A percentile compares a stretch with the other conserved stretches of the same genome.
Evolutionary conservation across 129 eudicot species (phyloP).

Genomic region (Artemisia annua): DNA sequence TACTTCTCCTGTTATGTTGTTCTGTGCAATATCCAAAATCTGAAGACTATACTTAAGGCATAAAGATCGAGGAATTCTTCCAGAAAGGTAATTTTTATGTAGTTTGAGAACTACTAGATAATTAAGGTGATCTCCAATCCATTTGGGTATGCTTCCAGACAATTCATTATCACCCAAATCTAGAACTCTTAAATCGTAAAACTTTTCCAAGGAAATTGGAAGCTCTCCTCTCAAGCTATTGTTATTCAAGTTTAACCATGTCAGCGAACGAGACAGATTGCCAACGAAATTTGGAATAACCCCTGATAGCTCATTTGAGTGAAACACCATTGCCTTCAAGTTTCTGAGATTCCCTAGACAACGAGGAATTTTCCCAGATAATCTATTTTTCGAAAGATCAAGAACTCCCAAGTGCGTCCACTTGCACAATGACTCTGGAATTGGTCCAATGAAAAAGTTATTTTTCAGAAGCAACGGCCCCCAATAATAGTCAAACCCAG

Average conservation of each 20-base stretch:
- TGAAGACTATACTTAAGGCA: slow-evolving; percentile 19
- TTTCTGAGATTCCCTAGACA: slow-evolving; percentile 19
- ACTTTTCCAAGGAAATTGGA: slow-evolving; percentile 13
- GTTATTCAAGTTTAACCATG: slow-evolving; percentile 15
- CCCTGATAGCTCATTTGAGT: slow-evolving; percentile 16
- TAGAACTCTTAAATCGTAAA: neutral
- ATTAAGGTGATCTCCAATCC: slow-evolving; percentile 22
- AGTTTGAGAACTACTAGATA: slow-evolving; percentile 15
- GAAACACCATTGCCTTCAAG: slow-evolving; percentile 2
- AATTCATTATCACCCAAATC: slow-evolving; percentile 32
- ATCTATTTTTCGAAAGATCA: slow-evolving; percentile 27
- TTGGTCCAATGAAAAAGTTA: slow-evolving; percentile 19
- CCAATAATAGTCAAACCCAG: neutral
- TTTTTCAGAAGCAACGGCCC: neutral
- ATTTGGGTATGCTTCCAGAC: slow-evolving; percentile 15
- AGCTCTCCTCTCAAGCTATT: slow-evolving; percentile 31
- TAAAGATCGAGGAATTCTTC: slow-evolving; percentile 26
- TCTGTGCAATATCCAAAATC: slow-evolving; percentile 30
- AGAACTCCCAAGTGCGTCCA: neutral
- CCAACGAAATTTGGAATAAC: neutral
- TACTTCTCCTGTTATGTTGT: slow-evolving; percentile 21
- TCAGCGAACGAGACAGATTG: neutral
- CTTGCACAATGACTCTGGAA: slow-evolving; percentile 19
- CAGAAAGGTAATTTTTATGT: slow-evolving; percentile 19
- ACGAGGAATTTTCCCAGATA: slow-evolving; percentile 32